Percentiles rank a stretch among this genome's conserved stretches.
phyloP scores from a whole-genome alignment of 2,329 filamentous ascomycete genomes.

The Nothomitra cinnamomea region DNA sequence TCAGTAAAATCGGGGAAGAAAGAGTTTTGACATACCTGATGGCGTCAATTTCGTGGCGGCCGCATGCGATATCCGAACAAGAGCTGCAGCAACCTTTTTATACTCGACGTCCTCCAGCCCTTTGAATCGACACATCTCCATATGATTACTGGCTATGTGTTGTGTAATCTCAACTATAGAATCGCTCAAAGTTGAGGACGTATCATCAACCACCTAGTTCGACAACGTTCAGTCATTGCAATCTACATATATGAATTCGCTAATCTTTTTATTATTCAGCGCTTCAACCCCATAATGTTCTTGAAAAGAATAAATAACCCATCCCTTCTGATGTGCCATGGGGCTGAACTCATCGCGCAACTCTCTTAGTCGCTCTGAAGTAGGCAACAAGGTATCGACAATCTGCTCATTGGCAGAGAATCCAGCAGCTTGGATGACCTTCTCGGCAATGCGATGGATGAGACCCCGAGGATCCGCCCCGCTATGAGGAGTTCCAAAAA shows the following conservation, averaged over 20 bases:
- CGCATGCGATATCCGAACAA: neutral
- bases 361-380: constrained; percentile 18
- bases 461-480: constrained; percentile 14
- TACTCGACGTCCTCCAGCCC: neutral
- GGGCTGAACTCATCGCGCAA: constrained; percentile 16
- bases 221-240: neutral
- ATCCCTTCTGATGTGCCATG: constrained; percentile 16
- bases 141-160: constrained; percentile 15
- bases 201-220: constrained; percentile 21
- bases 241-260: neutral
- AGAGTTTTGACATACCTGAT: neutral
- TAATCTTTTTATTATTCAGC: constrained; percentile 11
- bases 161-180: constrained; percentile 18
- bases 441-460: constrained; percentile 11
- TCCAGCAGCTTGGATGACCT: constrained; percentile 9
- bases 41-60: neutral
- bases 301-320: constrained; percentile 23
- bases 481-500: constrained; percentile 12
- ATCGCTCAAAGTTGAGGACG: constrained; percentile 20
- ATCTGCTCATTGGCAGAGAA: constrained; percentile 20
- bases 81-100: neutral
- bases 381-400: constrained; percentile 19
- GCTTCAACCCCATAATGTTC: constrained; percentile 14
- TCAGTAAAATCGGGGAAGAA: too few relatives aligned
- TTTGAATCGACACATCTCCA: constrained; percentile 5